phyloP scores from a whole-genome alignment of 192 early-diverging fungal species.

The Entomortierella beljakovae region DNA sequence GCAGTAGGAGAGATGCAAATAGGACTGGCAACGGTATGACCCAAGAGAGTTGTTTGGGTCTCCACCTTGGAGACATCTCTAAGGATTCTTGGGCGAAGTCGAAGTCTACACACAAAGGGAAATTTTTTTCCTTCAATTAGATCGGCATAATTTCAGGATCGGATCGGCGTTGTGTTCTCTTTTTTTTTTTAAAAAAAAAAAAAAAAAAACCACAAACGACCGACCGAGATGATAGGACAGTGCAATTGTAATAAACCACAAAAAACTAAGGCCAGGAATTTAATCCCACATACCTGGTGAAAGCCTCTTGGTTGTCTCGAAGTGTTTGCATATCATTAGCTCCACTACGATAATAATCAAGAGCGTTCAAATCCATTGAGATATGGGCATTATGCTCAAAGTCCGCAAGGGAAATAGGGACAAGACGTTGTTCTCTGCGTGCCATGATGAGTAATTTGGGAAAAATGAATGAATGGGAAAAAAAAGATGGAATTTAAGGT shows the following conservation, averaged over 20 bases:
- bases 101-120: too few relatives aligned
- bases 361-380: slow-evolving; percentile 71
- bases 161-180: too few relatives aligned
- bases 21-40: slow-evolving; percentile 68
- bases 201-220: too few relatives aligned
- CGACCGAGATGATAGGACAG: too few relatives aligned
- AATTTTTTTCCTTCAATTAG: slow-evolving; percentile 58
- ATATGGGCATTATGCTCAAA: slow-evolving; percentile 46
- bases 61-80: slow-evolving; percentile 76
- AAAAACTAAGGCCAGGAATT: too few relatives aligned
- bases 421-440: slow-evolving; percentile 22
- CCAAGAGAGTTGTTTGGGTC: slow-evolving; percentile 72
- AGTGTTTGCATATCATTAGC: slow-evolving; percentile 86
- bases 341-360: slow-evolving; percentile 88
- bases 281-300: slow-evolving; percentile 30
- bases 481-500: background rate
- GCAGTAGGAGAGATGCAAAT: slow-evolving; percentile 85
- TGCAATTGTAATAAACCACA: too few relatives aligned
- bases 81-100: slow-evolving; percentile 78
- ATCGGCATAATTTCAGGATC: too few relatives aligned
- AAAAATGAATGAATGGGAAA: background rate
- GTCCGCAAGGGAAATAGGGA: slow-evolving; percentile 48
- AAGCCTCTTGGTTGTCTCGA: slow-evolving; percentile 85
- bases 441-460: slow-evolving; percentile 16
- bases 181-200: too few relatives aligned